Evolutionary conservation across 164 flowering plant species (phyloP), one percentile per base, ranked within the genome.

Genomic region (Sextonia rubra): DNA sequence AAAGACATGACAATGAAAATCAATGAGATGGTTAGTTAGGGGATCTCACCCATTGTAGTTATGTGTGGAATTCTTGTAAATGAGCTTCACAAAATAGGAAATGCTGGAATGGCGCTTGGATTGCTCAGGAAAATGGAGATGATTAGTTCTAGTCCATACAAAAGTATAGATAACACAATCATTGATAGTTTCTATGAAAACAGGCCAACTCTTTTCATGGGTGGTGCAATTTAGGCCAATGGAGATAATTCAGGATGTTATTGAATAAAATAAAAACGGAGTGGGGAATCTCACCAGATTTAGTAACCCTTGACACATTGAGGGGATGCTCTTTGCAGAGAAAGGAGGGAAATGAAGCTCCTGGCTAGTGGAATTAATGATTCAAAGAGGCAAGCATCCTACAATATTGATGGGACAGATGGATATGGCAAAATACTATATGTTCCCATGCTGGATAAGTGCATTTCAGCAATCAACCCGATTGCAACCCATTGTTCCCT

Each of bases 291-390:
- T 30, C 49, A 1, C 65, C 72, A 8, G 15, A 70, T 60, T 27
- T 70, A 11, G 26, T n/a, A n/a, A n/a, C n/a, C n/a, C n/a, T n/a
- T n/a, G n/a, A n/a, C n/a, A n/a, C n/a, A n/a, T n/a, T n/a, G n/a
- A n/a, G 20, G 32, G 49, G 12, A 32, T 60, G 62, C 52, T 56
- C 62, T 70, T n/a, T 60, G 72, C 49, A 70, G 58, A 60, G 65
- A 29, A 60, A 64, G 55, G 27, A 29, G 49, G 29, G 20, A 4
- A 60, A 22, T 30, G 64, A 70, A 30, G 72, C 72, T 15, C 47
- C 6, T 60, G 25, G 49, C 12, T 70, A 60, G 11, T 70, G 9
- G 52, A 60, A 58, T 14, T 70, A 64, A 70, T 70, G 72, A 58
- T 12, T 32, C 18, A 70, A 26, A 29, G 62, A 30, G 65, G 65